Base-by-base conservation (phyloP, 441 rosid species). In the Croton laevigatus region DNA sequence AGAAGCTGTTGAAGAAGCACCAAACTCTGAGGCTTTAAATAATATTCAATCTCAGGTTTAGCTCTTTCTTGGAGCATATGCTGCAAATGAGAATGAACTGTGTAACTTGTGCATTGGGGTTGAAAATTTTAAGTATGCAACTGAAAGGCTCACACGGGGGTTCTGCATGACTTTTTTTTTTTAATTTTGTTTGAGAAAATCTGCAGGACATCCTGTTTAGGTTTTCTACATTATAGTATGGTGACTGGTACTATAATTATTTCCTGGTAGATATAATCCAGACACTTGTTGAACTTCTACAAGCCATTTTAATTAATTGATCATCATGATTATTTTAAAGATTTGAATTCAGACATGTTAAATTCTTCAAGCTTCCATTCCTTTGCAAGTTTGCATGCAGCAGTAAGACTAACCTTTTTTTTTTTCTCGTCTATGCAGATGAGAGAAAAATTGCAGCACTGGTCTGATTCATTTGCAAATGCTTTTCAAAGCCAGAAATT, bases 1-100 rank as follows among this genome's bases (percentile, higher is more conserved):
- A 79, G 98, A 93, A 87, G 85, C 91, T 17, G 92, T 95, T 62
- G 87, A 89, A 70, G 98, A 93, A 75, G 95, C 98, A 51, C 58
- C 87, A 19, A 85, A 84, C 72, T 76, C 93, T 34, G 78, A 77
- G 73, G 83, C 83, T 74, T 79, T 95, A 68, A 85, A 76, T 70
- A 83, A 81, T 68, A 85, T 95, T 58, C 83, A 78, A 16, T 79
- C 90, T 63, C 81, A 66, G 92, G 99, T 93, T 82, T 71, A 80
- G 32, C 70, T 77, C 57, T 54, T 65, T 42, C 62, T 65, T 61
- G 76, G 72, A 17, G 73, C 62, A 17, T 32, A 45, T 72, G 42
- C 40, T 64, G 32, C 51, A 0, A 46, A 27, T 27, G 32, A 45
- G 4, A 48, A 13, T 13, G 17, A 23, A 22, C 32, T 32, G 22